phyloP scores from a whole-genome alignment of 2,329 filamentous ascomycete species.

The Phoma sp. region DNA sequence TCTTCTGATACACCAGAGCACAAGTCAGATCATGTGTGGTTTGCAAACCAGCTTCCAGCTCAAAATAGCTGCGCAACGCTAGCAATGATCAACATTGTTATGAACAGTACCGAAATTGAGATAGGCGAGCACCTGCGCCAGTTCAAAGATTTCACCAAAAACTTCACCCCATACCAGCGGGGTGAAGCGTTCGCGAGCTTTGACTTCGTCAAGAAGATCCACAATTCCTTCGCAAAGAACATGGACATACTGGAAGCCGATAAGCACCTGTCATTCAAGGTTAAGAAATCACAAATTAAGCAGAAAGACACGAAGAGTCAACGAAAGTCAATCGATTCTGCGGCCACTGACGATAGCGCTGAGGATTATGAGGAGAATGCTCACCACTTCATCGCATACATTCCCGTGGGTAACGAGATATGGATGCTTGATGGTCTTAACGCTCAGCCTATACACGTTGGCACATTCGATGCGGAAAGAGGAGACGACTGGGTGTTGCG shows the following conservation, averaged over 20 bases:
- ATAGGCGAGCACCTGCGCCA: slow-evolving; percentile 72
- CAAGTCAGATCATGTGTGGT: slow-evolving; percentile 78
- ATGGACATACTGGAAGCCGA: slow-evolving; percentile 70
- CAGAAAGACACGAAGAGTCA: slow-evolving; percentile 45
- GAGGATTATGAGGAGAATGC: slow-evolving; percentile 64
- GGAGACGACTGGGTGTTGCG: slow-evolving; percentile 69
- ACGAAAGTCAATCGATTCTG: slow-evolving; percentile 28
- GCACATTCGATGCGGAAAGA: slow-evolving; percentile 42
- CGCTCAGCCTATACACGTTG: slow-evolving; percentile 68
- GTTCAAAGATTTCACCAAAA: slow-evolving; percentile 75
- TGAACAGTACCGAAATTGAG: slow-evolving; percentile 71
- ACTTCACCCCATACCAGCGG: slow-evolving; percentile 72
- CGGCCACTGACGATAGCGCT: slow-evolving; percentile 48
- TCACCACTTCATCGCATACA: slow-evolving; percentile 89
- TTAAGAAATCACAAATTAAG: slow-evolving; percentile 47
- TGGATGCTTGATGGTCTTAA: slow-evolving; percentile 92
- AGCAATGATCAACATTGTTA: slow-evolving; percentile 89
- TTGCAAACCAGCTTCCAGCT: slow-evolving; percentile 79
- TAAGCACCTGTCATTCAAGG: slow-evolving; percentile 68
- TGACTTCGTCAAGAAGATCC: slow-evolving; percentile 76
- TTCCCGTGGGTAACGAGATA: slow-evolving; percentile 73
- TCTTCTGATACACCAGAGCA: slow-evolving; percentile 58
- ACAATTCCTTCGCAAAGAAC: slow-evolving; percentile 84
- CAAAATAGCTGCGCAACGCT: slow-evolving; percentile 89
- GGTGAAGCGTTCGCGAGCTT: slow-evolving; percentile 78